Percentiles rank a stretch among this genome's conserved stretches.
Conservation (phyloP, 2,329 filamentous ascomycete genomes). For the Fusarium duplospermum region DNA sequence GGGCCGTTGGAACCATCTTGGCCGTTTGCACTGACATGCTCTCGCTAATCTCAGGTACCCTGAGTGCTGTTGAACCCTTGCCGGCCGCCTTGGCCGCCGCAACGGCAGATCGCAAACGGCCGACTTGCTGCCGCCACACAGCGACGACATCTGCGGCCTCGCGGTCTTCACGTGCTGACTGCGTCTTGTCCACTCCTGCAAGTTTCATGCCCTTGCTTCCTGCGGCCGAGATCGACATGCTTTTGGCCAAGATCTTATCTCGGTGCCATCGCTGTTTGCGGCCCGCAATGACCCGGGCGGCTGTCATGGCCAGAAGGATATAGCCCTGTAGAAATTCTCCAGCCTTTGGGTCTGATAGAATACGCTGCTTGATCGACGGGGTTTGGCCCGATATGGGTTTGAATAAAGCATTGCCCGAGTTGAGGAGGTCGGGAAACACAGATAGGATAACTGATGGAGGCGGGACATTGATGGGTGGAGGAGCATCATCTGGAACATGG, state of each 20-base stretch:
- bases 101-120: slow-evolving; percentile 79
- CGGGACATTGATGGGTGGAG: slow-evolving; percentile 86
- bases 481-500: slow-evolving; percentile 45
- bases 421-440: slow-evolving; percentile 78
- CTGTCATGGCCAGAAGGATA: slow-evolving; percentile 72
- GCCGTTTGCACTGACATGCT: slow-evolving; percentile 75
- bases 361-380: slow-evolving; percentile 68
- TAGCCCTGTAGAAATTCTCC: slow-evolving; percentile 74
- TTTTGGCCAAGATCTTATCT: slow-evolving; percentile 84
- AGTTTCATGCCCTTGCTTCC: slow-evolving; percentile 92
- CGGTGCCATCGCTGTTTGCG: slow-evolving; percentile 91
- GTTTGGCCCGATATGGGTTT: slow-evolving; percentile 71
- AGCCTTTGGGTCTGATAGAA: slow-evolving; percentile 72
- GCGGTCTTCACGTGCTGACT: slow-evolving; percentile 84
- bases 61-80: slow-evolving; percentile 54
- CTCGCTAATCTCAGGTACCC: slow-evolving; percentile 77
- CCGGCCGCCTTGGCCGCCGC: slow-evolving; percentile 72
- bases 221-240: slow-evolving; percentile 86
- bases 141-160: slow-evolving; percentile 83
- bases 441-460: slow-evolving; percentile 87
- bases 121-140: slow-evolving; percentile 80
- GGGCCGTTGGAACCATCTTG: slow-evolving; percentile 79
- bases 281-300: slow-evolving; percentile 85
- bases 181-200: slow-evolving; percentile 83
- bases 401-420: slow-evolving; percentile 74